A percentile compares a stretch with the other conserved stretches of the same genome.
Evolutionary conservation across 2,329 filamentous ascomycete genomes (phyloP).

Genomic region (Tolypocladium ovalisporum): DNA sequence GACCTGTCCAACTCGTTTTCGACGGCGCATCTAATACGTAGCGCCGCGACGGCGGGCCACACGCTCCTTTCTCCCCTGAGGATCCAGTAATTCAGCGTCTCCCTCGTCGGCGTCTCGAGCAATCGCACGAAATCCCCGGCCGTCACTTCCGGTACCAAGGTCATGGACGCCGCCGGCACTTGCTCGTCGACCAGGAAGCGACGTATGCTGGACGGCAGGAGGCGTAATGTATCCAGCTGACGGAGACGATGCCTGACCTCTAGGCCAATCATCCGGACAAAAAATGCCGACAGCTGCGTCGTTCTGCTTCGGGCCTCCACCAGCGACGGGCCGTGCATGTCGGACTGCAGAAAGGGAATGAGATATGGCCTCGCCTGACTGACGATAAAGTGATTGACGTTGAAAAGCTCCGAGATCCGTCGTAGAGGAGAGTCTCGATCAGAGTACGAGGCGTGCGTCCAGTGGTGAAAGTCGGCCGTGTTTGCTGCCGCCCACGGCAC

Average conservation of each 20-base stretch:
- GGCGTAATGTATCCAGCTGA: conserved; percentile 67
- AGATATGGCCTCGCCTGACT: conserved; percentile 86
- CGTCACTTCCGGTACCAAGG: conserved; percentile 70
- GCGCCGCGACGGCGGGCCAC: conserved; percentile 77
- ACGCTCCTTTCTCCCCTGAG: conserved; percentile 73
- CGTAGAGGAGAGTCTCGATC: conserved; percentile 56
- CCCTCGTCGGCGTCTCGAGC: conserved; percentile 70
- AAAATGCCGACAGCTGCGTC: conserved; percentile 44
- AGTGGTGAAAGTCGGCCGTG: conserved; percentile 53
- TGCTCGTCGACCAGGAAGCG: conserved; percentile 75
- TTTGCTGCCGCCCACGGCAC: conserved; percentile 61
- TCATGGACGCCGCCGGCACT: conserved; percentile 67
- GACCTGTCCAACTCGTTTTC: conserved; percentile 81
- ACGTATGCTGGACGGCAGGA: conserved; percentile 59
- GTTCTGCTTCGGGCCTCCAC: conserved; percentile 47
- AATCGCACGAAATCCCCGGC: conserved; percentile 64
- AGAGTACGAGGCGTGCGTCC: conserved; percentile 53
- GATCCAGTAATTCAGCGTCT: conserved; percentile 77
- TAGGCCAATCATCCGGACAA: conserved; percentile 58
- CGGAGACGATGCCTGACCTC: conserved; percentile 72
- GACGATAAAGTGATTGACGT: conserved; percentile 91
- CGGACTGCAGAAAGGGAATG: conserved; percentile 71
- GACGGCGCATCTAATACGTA: conserved; percentile 72
- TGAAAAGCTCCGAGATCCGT: conserved; percentile 73
- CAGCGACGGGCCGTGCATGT: conserved; percentile 64